A percentile compares a stretch with the other conserved stretches of the same genome.
Evolutionary conservation across 495 filamentous ascomycete species (phyloP).

Genomic region (Penicillium malachiteum): DNA sequence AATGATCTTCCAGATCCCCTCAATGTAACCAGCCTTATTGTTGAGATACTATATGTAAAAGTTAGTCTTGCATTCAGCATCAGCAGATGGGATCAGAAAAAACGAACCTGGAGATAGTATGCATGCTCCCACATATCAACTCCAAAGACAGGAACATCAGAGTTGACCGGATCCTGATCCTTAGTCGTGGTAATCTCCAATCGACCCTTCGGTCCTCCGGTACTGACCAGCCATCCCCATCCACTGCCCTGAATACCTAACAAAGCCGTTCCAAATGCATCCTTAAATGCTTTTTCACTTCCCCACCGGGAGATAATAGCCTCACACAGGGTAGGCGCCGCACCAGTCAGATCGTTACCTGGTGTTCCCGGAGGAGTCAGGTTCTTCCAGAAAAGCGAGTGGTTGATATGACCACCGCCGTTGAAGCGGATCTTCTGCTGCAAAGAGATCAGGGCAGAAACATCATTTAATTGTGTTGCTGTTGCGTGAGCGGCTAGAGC

Average conservation of each 20-base stretch:
- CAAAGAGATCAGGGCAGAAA: constrained; percentile 65
- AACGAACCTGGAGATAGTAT: constrained; percentile 57
- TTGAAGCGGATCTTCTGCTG: constrained; percentile 92
- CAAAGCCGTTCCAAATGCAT: constrained; percentile 67
- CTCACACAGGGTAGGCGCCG: constrained; percentile 48
- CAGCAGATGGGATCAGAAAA: constrained; percentile 17
- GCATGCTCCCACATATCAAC: constrained; percentile 98
- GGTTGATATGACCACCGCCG: constrained; percentile 90
- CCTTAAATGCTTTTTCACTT: constrained; percentile 63
- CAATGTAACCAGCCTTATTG: constrained; percentile 93
- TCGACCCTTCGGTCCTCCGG: constrained; percentile 57
- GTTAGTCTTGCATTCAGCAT: not conserved
- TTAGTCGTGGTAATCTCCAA: constrained; percentile 72
- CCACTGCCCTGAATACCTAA: constrained; percentile 89
- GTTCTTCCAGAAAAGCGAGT: constrained; percentile 91
- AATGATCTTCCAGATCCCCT: constrained; percentile 90
- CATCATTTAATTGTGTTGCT: constrained; percentile 44
- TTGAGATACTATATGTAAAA: constrained; percentile 77
- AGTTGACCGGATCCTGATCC: constrained; percentile 88
- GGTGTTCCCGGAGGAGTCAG: constrained; percentile 63
- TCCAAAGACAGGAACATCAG: constrained; percentile 76
- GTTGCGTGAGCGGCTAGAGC: constrained; percentile 48
- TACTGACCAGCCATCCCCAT: constrained; percentile 91
- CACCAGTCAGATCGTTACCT: constrained; percentile 64
- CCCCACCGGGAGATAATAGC: constrained; percentile 75